Conservation (phyloP, 2,329 filamentous ascomycete genomes). For the Fonsecaea erecta region DNA sequence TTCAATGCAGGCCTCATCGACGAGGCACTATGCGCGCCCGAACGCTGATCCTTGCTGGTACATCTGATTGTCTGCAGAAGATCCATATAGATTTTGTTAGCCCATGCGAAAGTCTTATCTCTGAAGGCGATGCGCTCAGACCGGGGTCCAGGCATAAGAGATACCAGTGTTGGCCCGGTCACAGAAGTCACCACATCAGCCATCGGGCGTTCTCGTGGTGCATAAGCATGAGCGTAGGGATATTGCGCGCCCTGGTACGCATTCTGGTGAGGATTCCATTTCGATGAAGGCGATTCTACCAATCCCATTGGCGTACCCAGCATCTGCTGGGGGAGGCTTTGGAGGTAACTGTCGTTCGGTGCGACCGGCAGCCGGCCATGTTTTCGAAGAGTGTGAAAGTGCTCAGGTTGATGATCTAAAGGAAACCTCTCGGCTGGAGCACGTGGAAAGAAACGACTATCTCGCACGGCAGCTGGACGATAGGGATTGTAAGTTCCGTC, state of each 20-base stretch:
- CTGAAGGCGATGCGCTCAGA: constrained; percentile 56
- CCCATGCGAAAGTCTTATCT: constrained; percentile 70
- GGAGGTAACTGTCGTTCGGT: constrained; percentile 18
- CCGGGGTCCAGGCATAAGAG: constrained; percentile 29
- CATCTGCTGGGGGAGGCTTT: constrained; percentile 11
- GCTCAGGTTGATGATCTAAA: constrained; percentile 29
- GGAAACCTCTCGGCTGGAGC: constrained; percentile 31
- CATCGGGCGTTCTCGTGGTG: constrained; percentile 17
- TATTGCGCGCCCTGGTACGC: constrained; percentile 20
- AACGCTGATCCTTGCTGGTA: constrained; percentile 48
- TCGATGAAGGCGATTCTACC: constrained; percentile 22
- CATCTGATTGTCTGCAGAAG: constrained; percentile 67
- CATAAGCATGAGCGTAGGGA: constrained; percentile 19
- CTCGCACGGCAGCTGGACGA: constrained; percentile 61
- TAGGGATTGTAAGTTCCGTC: constrained; percentile 67
- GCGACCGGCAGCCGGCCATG: constrained; percentile 11
- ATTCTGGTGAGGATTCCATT: constrained; percentile 21
- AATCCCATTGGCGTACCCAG: constrained; percentile 14
- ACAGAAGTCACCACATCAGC: constrained; percentile 14
- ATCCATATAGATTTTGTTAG: constrained; percentile 74
- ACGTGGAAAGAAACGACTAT: constrained; percentile 52
- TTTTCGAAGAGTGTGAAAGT: constrained; percentile 20
- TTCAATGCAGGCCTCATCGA: constrained; percentile 51
- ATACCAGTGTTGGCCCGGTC: constrained; percentile 14
- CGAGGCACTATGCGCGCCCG: constrained; percentile 44